Percentiles rank a stretch among this genome's conserved stretches.
Conservation (phyloP, 225 moss, liverwort and hornwort species). For the Pseudisothecium myosuroides region DNA sequence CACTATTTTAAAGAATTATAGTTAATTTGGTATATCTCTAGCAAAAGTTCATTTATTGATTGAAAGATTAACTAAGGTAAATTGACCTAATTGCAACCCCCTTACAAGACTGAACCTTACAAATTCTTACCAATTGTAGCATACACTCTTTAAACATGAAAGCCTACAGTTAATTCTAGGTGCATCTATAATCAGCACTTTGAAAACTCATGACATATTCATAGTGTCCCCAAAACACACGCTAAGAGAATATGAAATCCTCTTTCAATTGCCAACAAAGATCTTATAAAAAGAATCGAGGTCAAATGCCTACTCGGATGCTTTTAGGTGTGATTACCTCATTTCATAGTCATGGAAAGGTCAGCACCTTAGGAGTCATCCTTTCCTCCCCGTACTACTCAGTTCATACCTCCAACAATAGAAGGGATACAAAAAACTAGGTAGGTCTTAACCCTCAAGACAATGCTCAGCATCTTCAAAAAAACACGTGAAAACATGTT, state of each 20-base stretch:
- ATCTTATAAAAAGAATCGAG: neutral
- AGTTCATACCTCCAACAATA: neutral
- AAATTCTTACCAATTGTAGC: neutral
- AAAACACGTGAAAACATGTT: neutral
- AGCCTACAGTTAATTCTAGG: neutral
- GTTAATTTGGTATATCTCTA: neutral
- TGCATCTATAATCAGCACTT: neutral
- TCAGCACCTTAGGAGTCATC: neutral
- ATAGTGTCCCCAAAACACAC: neutral
- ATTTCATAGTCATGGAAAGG: neutral
- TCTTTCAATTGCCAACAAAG: no score
- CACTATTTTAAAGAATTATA: no score
- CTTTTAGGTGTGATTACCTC: no score
- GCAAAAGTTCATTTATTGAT: no score
- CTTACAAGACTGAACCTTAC: neutral
- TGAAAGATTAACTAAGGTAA: neutral
- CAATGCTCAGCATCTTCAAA: neutral
- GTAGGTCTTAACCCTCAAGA: neutral
- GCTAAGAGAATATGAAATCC: neutral
- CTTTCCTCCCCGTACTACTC: neutral
- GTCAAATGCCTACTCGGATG: neutral
- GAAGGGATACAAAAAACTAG: neutral
- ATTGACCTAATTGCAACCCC: fast-evolving
- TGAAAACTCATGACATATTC: fast-evolving
- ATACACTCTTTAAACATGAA: neutral